Evolutionary conservation across 495 filamentous ascomycete species (phyloP), one percentile per base, ranked within the genome.

Genomic region (Rusavskia elegans): DNA sequence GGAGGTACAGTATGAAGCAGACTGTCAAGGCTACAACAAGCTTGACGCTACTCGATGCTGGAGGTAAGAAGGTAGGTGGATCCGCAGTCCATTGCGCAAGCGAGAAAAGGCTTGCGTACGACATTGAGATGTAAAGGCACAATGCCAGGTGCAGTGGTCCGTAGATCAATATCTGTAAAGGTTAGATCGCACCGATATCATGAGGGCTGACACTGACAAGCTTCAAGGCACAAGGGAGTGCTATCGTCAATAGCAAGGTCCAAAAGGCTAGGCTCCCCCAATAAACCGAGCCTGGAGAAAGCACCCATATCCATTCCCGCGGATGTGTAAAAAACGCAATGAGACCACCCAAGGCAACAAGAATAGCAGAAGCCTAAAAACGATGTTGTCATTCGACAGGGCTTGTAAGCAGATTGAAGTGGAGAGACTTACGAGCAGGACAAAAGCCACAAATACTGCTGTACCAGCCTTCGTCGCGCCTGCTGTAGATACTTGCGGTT

Each of bases 221-320:
- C 44, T 71, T 66, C 55, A 65, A 68, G 16, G 66, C 64, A 14
- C 65, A 71, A 10, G 70, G 17, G 13, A 66, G 36, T 16, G 66
- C 57, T 14, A 65, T 46, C 8, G 64, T 45, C 20, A 61, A 59
- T 27, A 74, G 27, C 7, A 64, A 23, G 11, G 63, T 60, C 51
- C 70, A 63, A 19, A 65, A 62, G 32, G 64, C 50, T 41, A 70
- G 62, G 56, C 65, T 68, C 5, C 61, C 58, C 16, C 68, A 53
- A 49, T 66, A 57, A 58, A 60, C 6, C 23, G 54, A 53, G 46
- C 64, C 64, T 41, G 53, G 39, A 25, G 63, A 52, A 45, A 71
- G 59, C 16, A 63, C 50, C 49, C 61, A 61, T 10, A 51, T 54
- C 48, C 58, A 57, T 38, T 63, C 55, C 41, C 61, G 63, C 36